A percentile compares a stretch with the other conserved stretches of the same genome.
phyloP scores from a whole-genome alignment of 176 grass and related monocot genomes.

The Poa annua region DNA sequence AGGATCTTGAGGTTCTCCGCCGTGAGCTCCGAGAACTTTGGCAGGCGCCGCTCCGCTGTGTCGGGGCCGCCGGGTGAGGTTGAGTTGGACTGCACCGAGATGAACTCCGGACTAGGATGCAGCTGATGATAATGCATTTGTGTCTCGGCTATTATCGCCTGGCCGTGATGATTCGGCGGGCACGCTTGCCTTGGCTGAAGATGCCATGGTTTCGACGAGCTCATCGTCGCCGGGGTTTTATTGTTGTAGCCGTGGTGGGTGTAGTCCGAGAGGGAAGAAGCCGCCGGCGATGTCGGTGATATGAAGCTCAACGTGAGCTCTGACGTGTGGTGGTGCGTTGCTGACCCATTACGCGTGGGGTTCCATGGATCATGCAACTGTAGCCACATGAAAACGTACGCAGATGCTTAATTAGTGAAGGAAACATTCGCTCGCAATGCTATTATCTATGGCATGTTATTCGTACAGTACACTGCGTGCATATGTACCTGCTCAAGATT shows the following conservation, averaged over 20 bases:
- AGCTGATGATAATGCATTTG: slow-evolving; percentile 17
- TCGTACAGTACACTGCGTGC: not conserved
- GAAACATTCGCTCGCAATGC: not conserved
- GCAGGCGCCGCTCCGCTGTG: not conserved
- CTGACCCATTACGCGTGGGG: slow-evolving; percentile 39
- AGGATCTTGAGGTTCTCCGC: slow-evolving; percentile 85
- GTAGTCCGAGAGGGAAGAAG: slow-evolving; percentile 44
- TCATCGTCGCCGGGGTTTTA: slow-evolving; percentile 16
- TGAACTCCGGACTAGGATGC: slow-evolving; percentile 39
- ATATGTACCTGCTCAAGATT: slow-evolving; percentile 47
- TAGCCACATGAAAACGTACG: slow-evolving; percentile 5
- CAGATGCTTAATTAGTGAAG: not conserved
- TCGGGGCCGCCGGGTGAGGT: slow-evolving; percentile 41
- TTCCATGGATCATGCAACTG: slow-evolving; percentile 63
- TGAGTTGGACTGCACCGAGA: slow-evolving; percentile 45
- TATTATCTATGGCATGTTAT: not conserved
- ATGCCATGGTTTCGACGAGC: slow-evolving; percentile 46
- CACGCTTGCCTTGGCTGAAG: slow-evolving; percentile 47
- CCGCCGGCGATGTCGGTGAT: slow-evolving; percentile 35
- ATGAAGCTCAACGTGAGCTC: slow-evolving; percentile 80
- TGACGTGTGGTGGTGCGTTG: slow-evolving; percentile 46
- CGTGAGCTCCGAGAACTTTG: slow-evolving; percentile 83
- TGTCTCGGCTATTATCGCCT: not conserved
- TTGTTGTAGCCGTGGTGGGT: slow-evolving; percentile 41
- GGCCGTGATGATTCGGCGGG: slow-evolving; percentile 2